These are phyloP conservation scores for Leccinum rimulosum DNA, from an alignment of 768 basidiomycete genomes.

Conservation along the genomic window DNA sequence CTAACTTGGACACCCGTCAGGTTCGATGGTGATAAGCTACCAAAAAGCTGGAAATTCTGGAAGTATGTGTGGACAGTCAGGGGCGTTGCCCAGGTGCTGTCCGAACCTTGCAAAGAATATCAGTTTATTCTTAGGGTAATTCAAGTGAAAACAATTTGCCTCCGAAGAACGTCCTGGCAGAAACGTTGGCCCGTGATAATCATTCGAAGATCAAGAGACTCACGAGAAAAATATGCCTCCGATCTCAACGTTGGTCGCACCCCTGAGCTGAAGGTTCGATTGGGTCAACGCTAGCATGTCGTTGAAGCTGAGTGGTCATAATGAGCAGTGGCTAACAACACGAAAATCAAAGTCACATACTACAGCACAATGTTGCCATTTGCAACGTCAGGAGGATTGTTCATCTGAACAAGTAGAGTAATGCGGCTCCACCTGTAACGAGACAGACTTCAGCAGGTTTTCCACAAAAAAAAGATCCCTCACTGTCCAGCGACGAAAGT, in stretches of 20 bases:
- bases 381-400: constrained; percentile 61
- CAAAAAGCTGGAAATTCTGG: constrained; percentile 71
- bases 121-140: constrained; percentile 10
- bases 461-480: constrained; percentile 27
- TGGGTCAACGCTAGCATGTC: constrained; percentile 61
- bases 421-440: constrained; percentile 61
- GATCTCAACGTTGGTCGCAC: constrained; percentile 45
- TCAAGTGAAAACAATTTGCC: constrained; percentile 37
- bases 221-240: constrained; percentile 82
- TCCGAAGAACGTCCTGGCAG: constrained; percentile 74
- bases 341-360: constrained; percentile 39
- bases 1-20: constrained; percentile 24
- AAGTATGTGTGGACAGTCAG: constrained; percentile 69
- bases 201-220: constrained; percentile 24
- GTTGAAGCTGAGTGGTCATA: constrained; percentile 51
- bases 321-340: not conserved
- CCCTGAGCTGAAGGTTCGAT: constrained; percentile 62
- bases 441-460: not conserved
- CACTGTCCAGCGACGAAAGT: constrained; percentile 60
- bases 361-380: constrained; percentile 74
- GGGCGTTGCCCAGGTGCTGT: constrained; percentile 71
- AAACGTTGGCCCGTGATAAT: not conserved
- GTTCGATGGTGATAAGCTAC: constrained; percentile 48
- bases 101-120: constrained; percentile 43
- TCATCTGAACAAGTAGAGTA: constrained; percentile 75